Evolutionary conservation across 345 rosid genomes (phyloP).

Genomic region (Abelmoschus esculentus): DNA sequence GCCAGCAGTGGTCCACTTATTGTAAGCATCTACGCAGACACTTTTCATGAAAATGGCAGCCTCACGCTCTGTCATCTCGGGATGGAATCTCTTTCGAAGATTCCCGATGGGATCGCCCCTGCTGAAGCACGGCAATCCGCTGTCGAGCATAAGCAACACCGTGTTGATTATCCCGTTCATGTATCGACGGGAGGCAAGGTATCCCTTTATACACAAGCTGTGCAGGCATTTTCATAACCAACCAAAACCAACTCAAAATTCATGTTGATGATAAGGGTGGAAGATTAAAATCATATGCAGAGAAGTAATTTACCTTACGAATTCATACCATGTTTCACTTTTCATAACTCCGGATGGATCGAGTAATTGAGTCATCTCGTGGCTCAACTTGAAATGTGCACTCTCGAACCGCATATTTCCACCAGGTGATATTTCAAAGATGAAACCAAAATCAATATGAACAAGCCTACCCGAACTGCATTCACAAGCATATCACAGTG

Average conservation of each 20-base stretch:
- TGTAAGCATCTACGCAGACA: constrained; percentile 86
- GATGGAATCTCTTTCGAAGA: constrained; percentile 93
- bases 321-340: constrained; percentile 78
- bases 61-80: constrained; percentile 94
- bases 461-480: constrained; percentile 90
- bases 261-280: not conserved
- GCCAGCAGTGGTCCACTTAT: constrained; percentile 92
- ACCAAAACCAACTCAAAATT: not conserved
- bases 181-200: constrained; percentile 72
- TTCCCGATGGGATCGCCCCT: constrained; percentile 94
- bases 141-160: constrained; percentile 84
- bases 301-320: constrained; percentile 48
- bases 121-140: constrained; percentile 96
- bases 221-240: not conserved
- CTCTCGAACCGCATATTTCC: constrained; percentile 96
- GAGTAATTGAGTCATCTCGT: constrained; percentile 94
- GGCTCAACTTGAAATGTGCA: constrained; percentile 97
- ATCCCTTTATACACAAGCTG: constrained; percentile 92
- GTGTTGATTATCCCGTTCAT: constrained; percentile 91
- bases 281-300: not conserved
- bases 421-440: constrained; percentile 91
- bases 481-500: constrained; percentile 5
- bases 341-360: constrained; percentile 93
- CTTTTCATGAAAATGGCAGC: constrained; percentile 89
- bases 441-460: constrained; percentile 96